phyloP scores from a whole-genome alignment of 257 asterid species.

The Lithospermum erythrorhizon region DNA sequence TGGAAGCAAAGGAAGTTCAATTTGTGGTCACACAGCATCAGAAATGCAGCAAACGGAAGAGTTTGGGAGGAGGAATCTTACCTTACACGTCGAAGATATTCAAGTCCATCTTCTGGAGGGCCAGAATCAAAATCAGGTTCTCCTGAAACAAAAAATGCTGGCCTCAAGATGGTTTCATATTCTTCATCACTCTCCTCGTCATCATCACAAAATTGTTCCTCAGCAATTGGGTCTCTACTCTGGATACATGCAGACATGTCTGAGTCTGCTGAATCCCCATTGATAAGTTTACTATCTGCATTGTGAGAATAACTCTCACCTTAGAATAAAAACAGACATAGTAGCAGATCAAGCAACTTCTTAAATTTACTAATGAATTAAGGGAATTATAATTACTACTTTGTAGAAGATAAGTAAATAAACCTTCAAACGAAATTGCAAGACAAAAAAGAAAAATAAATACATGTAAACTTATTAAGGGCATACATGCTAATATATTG shows the following conservation, averaged over 20 bases:
- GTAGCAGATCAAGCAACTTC: slow-evolving; percentile 5
- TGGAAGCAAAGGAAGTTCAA: not conserved
- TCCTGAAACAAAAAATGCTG: slow-evolving; percentile 69
- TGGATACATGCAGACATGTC: slow-evolving; percentile 16
- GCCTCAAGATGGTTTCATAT: slow-evolving; percentile 61
- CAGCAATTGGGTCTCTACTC: slow-evolving; percentile 24
- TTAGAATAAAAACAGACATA: slow-evolving; percentile 19
- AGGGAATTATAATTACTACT: not conserved
- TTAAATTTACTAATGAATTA: not conserved
- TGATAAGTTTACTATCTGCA: slow-evolving; percentile 21
- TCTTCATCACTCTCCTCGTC: slow-evolving; percentile 59
- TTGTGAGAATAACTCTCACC: slow-evolving; percentile 28
- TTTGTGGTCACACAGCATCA: not conserved
- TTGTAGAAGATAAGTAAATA: not conserved
- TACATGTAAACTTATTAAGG: not conserved
- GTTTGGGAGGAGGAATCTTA: slow-evolving; percentile 18
- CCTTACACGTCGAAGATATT: slow-evolving; percentile 97
- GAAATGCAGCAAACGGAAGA: not conserved
- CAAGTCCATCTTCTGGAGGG: slow-evolving; percentile 92
- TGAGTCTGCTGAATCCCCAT: slow-evolving; percentile 18
- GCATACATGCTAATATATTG: slow-evolving; percentile 1
- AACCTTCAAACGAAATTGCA: not conserved
- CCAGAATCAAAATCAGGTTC: slow-evolving; percentile 95
- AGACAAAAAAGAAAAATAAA: no score
- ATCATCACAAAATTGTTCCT: slow-evolving; percentile 39